Base-by-base conservation (phyloP, 306 rosid species). In the Pterocarpus macrocarpus region DNA sequence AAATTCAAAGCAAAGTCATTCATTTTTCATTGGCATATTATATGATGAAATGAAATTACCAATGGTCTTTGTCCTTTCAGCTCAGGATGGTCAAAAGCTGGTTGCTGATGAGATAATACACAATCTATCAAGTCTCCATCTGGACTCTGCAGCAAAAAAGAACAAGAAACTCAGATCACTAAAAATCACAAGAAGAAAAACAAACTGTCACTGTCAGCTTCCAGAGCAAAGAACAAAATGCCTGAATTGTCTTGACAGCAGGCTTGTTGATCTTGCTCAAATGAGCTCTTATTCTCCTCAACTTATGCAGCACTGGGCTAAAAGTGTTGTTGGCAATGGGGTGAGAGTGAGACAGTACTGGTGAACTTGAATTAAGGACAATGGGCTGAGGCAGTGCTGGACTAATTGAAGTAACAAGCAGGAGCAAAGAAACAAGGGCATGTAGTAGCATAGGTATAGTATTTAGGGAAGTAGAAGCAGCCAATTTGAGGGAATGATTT, bases 101-200 rank as follows among this genome's bases (percentile, higher is more conserved):
- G 98, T 59, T 96, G 99, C 30, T 89, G 93, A 88, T 93, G 92
- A 82, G 97, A 81, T 22, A 80, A 62, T 76, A 96, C 93, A 76
- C 99, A 96, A 52, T 96, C 99, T 35, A 96, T 96, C 66, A 92
- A 75, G 90, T 96, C 99, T 15, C 99, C 99, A 86, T 96, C 99
- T 50, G 97, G 91, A 78, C 99, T 93, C 99, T 96, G 91, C 66
- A 90, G 38, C 50, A 36, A 84, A 78, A 86, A 80, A 69, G 2
- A 71, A 64, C 58, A 71, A 81, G 32, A 13, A 84, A 73, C 69
- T 68, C 53, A 86, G 28, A 73, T 76, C 70, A 76, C n/a, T 43
- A 82, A 83, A 81, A 69, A 30, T 13, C 8, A 32, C 77, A 8
- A 81, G 71, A 28, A 76, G 12, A 1, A 47, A 62, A 45, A 65